Conservation (phyloP, 2,329 filamentous ascomycete genomes). For the Microdochium bolleyi region DNA sequence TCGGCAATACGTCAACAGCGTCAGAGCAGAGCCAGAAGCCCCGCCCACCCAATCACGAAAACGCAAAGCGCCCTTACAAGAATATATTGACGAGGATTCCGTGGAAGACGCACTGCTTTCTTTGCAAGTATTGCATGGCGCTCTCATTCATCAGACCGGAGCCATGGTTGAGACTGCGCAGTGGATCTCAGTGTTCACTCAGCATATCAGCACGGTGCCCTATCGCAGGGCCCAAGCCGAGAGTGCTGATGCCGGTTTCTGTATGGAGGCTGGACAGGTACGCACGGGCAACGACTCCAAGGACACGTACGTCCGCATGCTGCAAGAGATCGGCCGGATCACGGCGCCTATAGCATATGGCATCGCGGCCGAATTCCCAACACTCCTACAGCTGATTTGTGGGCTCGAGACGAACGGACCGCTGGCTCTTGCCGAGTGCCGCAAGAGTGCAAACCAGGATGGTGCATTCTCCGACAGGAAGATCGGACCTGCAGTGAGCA, state of each 20-base stretch:
- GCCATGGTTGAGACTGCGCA: constrained; percentile 56
- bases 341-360: constrained; percentile 67
- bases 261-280: constrained; percentile 73
- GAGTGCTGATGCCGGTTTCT: constrained; percentile 54
- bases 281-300: constrained; percentile 55
- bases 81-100: constrained; percentile 57
- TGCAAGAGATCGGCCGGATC: constrained; percentile 66
- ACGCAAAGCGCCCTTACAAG: constrained; percentile 28
- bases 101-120: constrained; percentile 65
- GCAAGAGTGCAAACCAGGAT: constrained; percentile 47
- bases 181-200: constrained; percentile 67
- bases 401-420: constrained; percentile 54
- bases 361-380: constrained; percentile 53
- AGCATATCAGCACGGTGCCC: constrained; percentile 69
- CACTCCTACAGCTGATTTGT: constrained; percentile 47
- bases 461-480: constrained; percentile 45
- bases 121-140: constrained; percentile 59
- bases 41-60: constrained; percentile 18
- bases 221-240: constrained; percentile 52
- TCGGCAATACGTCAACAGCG: constrained; percentile 57
- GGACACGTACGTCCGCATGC: constrained; percentile 67
- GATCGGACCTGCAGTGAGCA: constrained; percentile 51
- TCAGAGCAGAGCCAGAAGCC: constrained; percentile 33
- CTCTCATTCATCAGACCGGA: constrained; percentile 62
- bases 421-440: constrained; percentile 51